phyloP scores from a whole-genome alignment of 331 rosid genomes.

The Acacia pycnantha region DNA sequence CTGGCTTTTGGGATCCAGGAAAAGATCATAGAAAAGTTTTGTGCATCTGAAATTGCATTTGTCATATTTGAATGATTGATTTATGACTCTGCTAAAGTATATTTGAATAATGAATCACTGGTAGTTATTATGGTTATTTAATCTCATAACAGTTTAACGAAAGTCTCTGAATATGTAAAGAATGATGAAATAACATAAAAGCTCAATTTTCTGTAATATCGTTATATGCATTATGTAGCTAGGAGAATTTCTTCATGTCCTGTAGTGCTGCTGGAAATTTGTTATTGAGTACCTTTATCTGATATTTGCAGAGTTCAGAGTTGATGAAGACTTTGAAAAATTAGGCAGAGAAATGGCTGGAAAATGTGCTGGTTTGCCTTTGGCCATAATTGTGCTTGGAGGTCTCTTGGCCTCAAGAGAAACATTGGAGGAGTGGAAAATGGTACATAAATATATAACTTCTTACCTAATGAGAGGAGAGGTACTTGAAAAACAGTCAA shows the following conservation, averaged over 20 bases:
- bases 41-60: background rate
- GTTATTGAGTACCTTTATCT: background rate
- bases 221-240: background rate
- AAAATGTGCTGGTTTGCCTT: constrained; percentile 54
- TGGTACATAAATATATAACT: constrained; percentile 22
- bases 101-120: background rate
- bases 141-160: background rate
- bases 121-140: background rate
- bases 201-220: background rate
- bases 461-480: constrained; percentile 32
- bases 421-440: constrained; percentile 41
- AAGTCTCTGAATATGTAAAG: background rate
- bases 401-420: constrained; percentile 52
- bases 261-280: background rate
- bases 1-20: background rate
- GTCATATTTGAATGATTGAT: background rate
- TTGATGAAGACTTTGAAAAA: constrained; percentile 20
- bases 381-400: constrained; percentile 55
- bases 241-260: background rate
- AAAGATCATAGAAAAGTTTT: background rate
- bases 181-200: background rate
- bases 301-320: constrained; percentile 27
- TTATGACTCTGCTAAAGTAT: background rate
- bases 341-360: constrained; percentile 51
- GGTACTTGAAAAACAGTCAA: constrained; percentile 28